Base-by-base conservation (phyloP, 169 alveolate species). In the Theileria annulata region DNA sequence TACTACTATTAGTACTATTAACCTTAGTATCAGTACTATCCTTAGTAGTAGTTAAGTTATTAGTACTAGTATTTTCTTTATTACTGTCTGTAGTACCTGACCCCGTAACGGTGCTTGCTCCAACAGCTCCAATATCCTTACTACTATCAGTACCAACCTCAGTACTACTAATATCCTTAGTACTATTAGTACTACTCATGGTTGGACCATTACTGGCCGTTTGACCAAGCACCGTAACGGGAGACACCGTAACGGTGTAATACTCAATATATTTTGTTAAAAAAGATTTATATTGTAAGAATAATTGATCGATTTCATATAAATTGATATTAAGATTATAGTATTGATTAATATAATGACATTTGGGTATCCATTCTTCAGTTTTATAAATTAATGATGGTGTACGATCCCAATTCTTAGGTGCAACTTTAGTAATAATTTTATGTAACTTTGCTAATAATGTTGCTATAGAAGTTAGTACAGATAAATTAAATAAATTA, bases 401-500 rank as follows among this genome's bases (percentile, higher is more conserved):
- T 9, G 73, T 87, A 51, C 82, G 71, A 73, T 82, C 90, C 92
- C 92, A 87, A 47, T 80, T 78, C 64, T 25, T 25, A 0, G 75
- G 75, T 19, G 80, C 80, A 3, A 67, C 80, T n/a, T 17, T 58
- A 0, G 79, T 73, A 2, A 35, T 30, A 0, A 23, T 31, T 33
- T 64, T 73, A 31, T 63, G 74, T 19, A 59, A 63, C 62, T 59
- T 73, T 1, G 62, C 80, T 23, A 63, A 31, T 0, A 87, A 54
- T 71, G 72, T 86, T 17, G 95, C 95, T 27, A 91, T 73, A 23
- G 87, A 82, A 21, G 79, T 77, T 58, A 88, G 83, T 25, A 91
- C 75, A 13, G 84, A 72, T 49, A 87, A 68, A 33, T 89, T 81
- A 49, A 83, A 71, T 63, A 91, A 74, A 77, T 80, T 89, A 51